Evolutionary conservation across 768 basidiomycete genomes (phyloP).

Genomic region (Auriscalpium orientale): DNA sequence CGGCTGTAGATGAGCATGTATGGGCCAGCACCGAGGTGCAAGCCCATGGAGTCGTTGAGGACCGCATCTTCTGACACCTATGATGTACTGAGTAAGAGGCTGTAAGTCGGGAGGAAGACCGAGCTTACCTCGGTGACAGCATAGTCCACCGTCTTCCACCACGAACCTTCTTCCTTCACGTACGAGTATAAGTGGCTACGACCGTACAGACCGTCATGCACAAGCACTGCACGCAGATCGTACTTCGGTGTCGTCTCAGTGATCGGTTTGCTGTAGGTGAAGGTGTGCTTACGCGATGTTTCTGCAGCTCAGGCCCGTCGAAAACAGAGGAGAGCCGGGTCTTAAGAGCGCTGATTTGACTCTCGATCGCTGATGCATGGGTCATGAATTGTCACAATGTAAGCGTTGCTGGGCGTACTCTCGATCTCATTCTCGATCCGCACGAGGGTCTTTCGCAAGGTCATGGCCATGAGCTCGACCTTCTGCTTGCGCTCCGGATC

Average conservation of each 20-base stretch:
- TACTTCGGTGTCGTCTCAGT: constrained; percentile 39
- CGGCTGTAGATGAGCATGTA: constrained; percentile 68
- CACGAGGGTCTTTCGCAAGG: constrained; percentile 45
- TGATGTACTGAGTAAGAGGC: not conserved
- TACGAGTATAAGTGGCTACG: constrained; percentile 76
- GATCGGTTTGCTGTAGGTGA: not conserved
- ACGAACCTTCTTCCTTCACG: constrained; percentile 54
- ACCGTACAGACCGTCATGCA: constrained; percentile 73
- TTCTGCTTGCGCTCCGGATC: constrained; percentile 38
- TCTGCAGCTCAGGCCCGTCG: constrained; percentile 58
- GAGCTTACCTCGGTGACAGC: constrained; percentile 50
- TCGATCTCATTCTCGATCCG: constrained; percentile 46
- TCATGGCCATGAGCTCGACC: constrained; percentile 37
- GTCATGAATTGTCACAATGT: not conserved
- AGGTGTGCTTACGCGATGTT: constrained; percentile 38
- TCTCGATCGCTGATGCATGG: constrained; percentile 41
- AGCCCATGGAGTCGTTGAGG: constrained; percentile 58
- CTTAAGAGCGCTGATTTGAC: constrained; percentile 37
- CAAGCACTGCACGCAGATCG: constrained; percentile 69
- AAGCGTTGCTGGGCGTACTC: constrained; percentile 29
- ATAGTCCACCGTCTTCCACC: constrained; percentile 80
- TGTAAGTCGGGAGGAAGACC: not conserved
- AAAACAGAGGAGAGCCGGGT: constrained; percentile 39
- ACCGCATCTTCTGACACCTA: constrained; percentile 69
- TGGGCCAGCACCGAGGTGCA: constrained; percentile 72